Conservation (phyloP, 2,329 filamentous ascomycete genomes). For the Coniochaeta pulveracea region DNA sequence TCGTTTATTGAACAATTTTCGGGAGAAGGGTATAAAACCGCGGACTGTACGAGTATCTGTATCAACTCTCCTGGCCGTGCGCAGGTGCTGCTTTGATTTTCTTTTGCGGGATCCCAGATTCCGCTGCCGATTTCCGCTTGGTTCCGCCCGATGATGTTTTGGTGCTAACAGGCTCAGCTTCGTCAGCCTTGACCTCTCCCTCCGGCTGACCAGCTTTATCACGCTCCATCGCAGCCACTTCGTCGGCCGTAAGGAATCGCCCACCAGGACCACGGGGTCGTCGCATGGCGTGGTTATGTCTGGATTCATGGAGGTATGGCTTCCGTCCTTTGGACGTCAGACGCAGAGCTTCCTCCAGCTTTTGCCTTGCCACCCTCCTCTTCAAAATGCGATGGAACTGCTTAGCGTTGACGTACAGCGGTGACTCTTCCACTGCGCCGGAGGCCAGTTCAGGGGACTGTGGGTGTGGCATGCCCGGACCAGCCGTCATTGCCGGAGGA, state of each 20-base stretch:
- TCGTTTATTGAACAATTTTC: constrained; percentile 11
- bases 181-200: constrained; percentile 17
- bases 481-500: constrained; percentile 48
- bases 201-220: constrained; percentile 30
- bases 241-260: constrained; percentile 90
- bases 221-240: constrained; percentile 82
- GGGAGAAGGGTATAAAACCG: constrained; percentile 13
- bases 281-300: constrained; percentile 97
- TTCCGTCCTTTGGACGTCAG: constrained; percentile 92
- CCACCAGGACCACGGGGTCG: constrained; percentile 87
- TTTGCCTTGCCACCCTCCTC: constrained; percentile 82
- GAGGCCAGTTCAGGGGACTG: constrained; percentile 73
- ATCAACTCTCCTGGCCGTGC: too few relatives aligned
- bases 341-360: constrained; percentile 82
- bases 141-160: constrained; percentile 27
- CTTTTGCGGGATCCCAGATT: constrained; percentile 38
- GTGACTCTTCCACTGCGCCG: constrained; percentile 72
- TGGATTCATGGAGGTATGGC: constrained; percentile 92
- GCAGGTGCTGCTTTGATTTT: constrained; percentile 34
- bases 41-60: too few relatives aligned
- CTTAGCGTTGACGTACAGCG: constrained; percentile 95
- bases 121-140: constrained; percentile 50
- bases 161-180: constrained; percentile 13
- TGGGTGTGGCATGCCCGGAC: constrained; percentile 55
- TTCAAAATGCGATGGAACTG: constrained; percentile 97